Percentiles rank a stretch among this genome's conserved stretches.
Conservation (phyloP, 2,329 filamentous ascomycete genomes). For the Grosmannia clavigera region DNA sequence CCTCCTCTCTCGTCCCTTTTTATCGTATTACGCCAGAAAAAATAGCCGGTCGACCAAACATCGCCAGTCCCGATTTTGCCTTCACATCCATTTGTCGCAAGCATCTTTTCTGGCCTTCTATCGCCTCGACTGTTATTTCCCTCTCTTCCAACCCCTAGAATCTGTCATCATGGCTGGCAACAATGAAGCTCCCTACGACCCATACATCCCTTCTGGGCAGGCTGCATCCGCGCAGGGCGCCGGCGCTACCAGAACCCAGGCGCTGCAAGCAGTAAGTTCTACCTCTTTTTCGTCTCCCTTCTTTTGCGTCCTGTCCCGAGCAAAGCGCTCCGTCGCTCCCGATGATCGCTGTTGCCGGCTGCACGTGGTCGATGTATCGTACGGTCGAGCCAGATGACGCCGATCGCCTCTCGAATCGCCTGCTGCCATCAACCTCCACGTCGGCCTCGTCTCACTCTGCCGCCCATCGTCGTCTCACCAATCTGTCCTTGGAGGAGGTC, state of each 20-base stretch:
- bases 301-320: neutral
- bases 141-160: neutral
- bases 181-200: constrained; percentile 62
- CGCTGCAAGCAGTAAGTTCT: constrained; percentile 72
- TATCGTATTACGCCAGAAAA: neutral
- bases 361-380: neutral
- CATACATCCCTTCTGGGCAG: constrained; percentile 69
- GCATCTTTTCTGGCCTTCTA: neutral
- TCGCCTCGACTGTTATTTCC: neutral
- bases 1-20: neutral
- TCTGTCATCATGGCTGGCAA: constrained; percentile 33
- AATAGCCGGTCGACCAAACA: neutral
- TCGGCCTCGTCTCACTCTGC: neutral
- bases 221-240: constrained; percentile 28
- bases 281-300: constrained; percentile 6
- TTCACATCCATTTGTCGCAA: neutral
- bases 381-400: neutral
- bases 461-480: neutral
- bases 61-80: neutral
- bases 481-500: neutral
- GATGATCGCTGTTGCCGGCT: neutral
- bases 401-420: neutral
- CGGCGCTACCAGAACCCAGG: constrained; percentile 41
- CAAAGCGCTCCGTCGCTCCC: neutral
- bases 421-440: neutral